Conservation (phyloP, 2,329 filamentous ascomycete genomes). For the Epichloe baconii region DNA sequence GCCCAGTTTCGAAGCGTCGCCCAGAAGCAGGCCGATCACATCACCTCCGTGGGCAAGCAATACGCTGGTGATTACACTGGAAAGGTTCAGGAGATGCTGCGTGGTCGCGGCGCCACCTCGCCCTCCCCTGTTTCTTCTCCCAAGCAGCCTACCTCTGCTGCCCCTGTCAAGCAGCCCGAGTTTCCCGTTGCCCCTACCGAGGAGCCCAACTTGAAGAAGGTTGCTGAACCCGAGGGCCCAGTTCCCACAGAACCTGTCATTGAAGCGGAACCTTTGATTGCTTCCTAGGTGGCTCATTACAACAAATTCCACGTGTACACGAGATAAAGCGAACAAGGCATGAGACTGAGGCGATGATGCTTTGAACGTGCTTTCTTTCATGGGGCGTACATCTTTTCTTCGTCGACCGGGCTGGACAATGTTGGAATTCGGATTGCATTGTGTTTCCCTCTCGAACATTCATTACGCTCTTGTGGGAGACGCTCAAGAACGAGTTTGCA, state of each 20-base stretch:
- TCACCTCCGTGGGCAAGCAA: constrained; percentile 51
- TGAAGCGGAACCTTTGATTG: constrained; percentile 17
- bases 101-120: constrained; percentile 32
- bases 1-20: constrained; percentile 48
- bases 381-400: constrained; percentile 15
- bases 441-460: constrained; percentile 12
- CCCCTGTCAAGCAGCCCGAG: constrained; percentile 15
- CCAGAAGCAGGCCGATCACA: constrained; percentile 50
- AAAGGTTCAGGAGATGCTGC: constrained; percentile 53
- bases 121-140: constrained; percentile 24
- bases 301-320: constrained; percentile 15
- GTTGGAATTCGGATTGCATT: constrained; percentile 14
- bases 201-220: constrained; percentile 15
- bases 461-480: constrained; percentile 2
- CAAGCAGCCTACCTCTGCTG: constrained; percentile 19
- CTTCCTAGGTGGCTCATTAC: constrained; percentile 15
- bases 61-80: constrained; percentile 55
- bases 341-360: constrained; percentile 14
- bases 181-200: constrained; percentile 26
- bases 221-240: constrained; percentile 10
- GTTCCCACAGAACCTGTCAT: constrained; percentile 15
- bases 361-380: constrained; percentile 15
- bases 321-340: constrained; percentile 13
- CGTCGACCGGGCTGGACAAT: constrained; percentile 12
- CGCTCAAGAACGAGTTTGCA: not conserved